A percentile compares a stretch with the other conserved stretches of the same genome.
Conservation (phyloP, 768 basidiomycete genomes). For the Hirschioporus abietinus region DNA sequence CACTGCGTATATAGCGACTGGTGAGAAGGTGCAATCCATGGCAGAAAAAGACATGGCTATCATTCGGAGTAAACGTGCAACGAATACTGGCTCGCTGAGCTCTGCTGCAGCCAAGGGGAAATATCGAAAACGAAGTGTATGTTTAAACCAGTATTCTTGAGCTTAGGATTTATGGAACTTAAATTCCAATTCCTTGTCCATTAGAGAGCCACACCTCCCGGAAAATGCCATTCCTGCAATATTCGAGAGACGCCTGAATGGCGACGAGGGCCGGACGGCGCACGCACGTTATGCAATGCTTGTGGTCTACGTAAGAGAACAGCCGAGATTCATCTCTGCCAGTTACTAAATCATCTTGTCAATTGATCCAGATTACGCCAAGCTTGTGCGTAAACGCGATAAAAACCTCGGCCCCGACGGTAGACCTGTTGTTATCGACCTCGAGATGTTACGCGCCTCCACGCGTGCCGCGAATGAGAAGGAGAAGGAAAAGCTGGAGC, state of each 20-base stretch:
- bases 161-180: no score
- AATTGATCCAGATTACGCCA: constrained; percentile 90
- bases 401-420: constrained; percentile 55
- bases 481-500: constrained; percentile 6
- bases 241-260: constrained; percentile 88
- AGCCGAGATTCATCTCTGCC: neutral
- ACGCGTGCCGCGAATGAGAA: constrained; percentile 6
- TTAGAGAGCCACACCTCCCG: constrained; percentile 80
- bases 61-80: constrained; percentile 75
- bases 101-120: constrained; percentile 64
- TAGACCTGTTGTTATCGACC: constrained; percentile 49
- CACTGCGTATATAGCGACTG: constrained; percentile 17
- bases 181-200: no score
- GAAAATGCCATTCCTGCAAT: constrained; percentile 85
- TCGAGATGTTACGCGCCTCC: constrained; percentile 75
- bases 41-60: constrained; percentile 85
- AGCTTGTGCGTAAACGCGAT: constrained; percentile 74
- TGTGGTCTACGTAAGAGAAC: constrained; percentile 71
- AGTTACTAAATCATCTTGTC: no score
- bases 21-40: constrained; percentile 45
- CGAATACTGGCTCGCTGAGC: constrained; percentile 42
- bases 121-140: constrained; percentile 81
- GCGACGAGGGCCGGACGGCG: constrained; percentile 80
- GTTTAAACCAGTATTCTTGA: constrained; percentile 24
- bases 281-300: constrained; percentile 79